Evolutionary conservation across 441 rosid genomes (phyloP), one percentile per base, ranked within the genome.

Genomic region (Mallotus japonicus): DNA sequence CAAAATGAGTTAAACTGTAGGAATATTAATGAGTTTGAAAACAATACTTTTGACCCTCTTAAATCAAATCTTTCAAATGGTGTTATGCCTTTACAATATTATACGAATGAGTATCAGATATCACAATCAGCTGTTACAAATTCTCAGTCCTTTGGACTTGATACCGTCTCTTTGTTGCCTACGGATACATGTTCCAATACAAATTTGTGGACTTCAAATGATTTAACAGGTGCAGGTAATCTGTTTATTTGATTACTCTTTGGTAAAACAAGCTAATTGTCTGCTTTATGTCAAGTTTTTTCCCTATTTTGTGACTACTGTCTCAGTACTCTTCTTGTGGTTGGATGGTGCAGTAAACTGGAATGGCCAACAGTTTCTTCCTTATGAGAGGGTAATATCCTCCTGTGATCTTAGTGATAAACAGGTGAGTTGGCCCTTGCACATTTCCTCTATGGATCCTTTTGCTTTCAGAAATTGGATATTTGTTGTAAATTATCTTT

Each of bases 21-120:
- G 75, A 84, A 77, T 79, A 75, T 77, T 76, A 79, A 80, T 82
- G 85, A 70, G 77, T 85, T 74, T 83, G 85, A 81, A 72, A 85
- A 74, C 19, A 77, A 83, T 85, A 61, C 46, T 82, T 50, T 74
- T 77, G 71, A 82, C 66, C 82, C 72, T 81, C 77, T 73, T 75
- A 81, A 67, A 54, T 78, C 80, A 40, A 78, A 81, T 77, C 6
- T 64, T 85, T 75, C 81, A 73, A 85, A 85, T 85, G 72, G 76
- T 88, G 98, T 90, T 90, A 82, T 86, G 88, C 99, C 98, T 92
- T 95, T 90, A 91, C 97, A 80, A 75, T 85, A 76, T 81, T 51
- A 85, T 87, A 95, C 91, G 60, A 80, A 84, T 90, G 89, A 93
- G 98, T 72, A 79, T 89, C 97, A 93, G 96, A 85, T 89, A 91